These are phyloP conservation scores for Lactifluus volemus DNA, from an alignment of 768 basidiomycete species.

Conservation along the genomic window DNA sequence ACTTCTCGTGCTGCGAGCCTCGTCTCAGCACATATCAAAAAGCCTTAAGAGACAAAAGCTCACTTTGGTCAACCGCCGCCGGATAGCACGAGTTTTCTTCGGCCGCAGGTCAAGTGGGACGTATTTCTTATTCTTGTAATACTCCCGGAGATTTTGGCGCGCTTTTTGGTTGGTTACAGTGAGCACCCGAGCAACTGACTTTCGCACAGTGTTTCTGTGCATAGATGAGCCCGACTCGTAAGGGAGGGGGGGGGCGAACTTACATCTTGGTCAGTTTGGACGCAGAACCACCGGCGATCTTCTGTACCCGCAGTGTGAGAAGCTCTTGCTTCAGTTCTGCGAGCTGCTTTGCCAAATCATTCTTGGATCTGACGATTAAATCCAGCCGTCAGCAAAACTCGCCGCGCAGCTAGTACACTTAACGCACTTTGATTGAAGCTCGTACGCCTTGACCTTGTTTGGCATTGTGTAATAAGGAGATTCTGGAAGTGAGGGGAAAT, in stretches of 20 bases:
- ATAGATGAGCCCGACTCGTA: not conserved
- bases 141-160: slow-evolving; percentile 93
- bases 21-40: slow-evolving; percentile 1
- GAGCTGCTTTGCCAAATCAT: slow-evolving; percentile 92
- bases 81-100: slow-evolving; percentile 98
- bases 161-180: slow-evolving; percentile 99
- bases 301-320: slow-evolving; percentile 89
- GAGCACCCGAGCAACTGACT: slow-evolving; percentile 95
- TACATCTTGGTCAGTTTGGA: slow-evolving; percentile 98
- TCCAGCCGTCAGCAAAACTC: not conserved
- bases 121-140: slow-evolving; percentile 96
- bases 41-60: slow-evolving; percentile 21
- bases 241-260: slow-evolving; percentile 26
- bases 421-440: slow-evolving; percentile 88
- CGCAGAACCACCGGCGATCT: slow-evolving; percentile 92
- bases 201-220: slow-evolving; percentile 85
- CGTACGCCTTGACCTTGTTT: slow-evolving; percentile 92
- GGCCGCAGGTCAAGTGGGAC: slow-evolving; percentile 93
- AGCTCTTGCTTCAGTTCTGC: slow-evolving; percentile 94
- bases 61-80: slow-evolving; percentile 88
- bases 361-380: slow-evolving; percentile 64
- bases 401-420: not conserved
- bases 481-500: not conserved
- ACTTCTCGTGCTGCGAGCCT: slow-evolving; percentile 64
- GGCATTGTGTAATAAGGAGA: slow-evolving; percentile 51